These are phyloP conservation scores for Silene noctiflora DNA, from an alignment of 179 eudicot species.

Conservation along the genomic window DNA sequence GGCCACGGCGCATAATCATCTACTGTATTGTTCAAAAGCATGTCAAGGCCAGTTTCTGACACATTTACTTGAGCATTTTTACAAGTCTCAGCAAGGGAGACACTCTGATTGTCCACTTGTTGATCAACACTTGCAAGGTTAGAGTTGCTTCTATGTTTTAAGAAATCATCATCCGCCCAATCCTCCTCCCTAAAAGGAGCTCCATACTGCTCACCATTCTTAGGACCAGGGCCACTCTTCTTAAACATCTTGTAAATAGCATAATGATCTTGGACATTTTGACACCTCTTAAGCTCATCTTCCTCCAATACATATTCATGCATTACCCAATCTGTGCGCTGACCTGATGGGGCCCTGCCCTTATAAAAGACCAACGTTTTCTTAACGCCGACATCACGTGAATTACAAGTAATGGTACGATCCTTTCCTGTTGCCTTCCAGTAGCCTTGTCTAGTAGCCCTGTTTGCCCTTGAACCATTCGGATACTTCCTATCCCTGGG, in stretches of 20 bases:
- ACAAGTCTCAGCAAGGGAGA: slow-evolving; percentile 19
- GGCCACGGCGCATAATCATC: slow-evolving; percentile 31
- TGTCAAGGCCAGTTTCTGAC: slow-evolving; percentile 38
- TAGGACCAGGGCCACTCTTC: slow-evolving; percentile 97
- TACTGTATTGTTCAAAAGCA: slow-evolving; percentile 37
- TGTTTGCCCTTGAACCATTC: slow-evolving; percentile 71
- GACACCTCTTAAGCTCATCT: slow-evolving; percentile 75
- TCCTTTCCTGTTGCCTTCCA: slow-evolving; percentile 99
- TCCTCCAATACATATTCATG: slow-evolving; percentile 82
- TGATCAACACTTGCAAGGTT: slow-evolving; percentile 23
- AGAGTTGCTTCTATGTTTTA: slow-evolving; percentile 10
- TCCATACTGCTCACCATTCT: slow-evolving; percentile 93
- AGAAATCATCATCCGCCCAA: slow-evolving; percentile 62
- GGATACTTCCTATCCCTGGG: slow-evolving; percentile 91
- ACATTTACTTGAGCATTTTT: slow-evolving; percentile 25
- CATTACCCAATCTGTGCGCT: slow-evolving; percentile 97
- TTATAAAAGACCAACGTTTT: slow-evolving; percentile 78
- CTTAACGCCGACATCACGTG: slow-evolving; percentile 72
- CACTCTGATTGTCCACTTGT: slow-evolving; percentile 21
- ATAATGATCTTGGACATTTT: slow-evolving; percentile 48
- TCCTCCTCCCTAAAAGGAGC: slow-evolving; percentile 96
- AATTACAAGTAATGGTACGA: slow-evolving; percentile 49
- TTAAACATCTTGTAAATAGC: slow-evolving; percentile 74
- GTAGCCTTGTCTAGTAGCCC: slow-evolving; percentile 76
- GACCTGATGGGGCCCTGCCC: slow-evolving; percentile 90